phyloP scores from a whole-genome alignment of 352 stramenopile genomes.

The Globisporangium mamillatum region DNA sequence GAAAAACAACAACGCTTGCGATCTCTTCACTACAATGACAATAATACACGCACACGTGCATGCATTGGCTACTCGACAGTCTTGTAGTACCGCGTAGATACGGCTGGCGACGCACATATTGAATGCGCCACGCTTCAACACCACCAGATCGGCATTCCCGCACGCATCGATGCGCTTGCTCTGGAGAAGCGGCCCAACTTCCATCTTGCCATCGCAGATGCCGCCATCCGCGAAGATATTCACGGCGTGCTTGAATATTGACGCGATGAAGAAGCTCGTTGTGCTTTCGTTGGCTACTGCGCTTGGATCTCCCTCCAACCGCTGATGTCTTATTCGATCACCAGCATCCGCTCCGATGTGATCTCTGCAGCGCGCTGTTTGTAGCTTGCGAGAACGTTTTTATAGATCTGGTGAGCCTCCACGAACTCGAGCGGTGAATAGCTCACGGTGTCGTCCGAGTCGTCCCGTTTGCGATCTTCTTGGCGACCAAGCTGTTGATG shows the following conservation, averaged over 20 bases:
- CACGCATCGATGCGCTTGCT: neutral
- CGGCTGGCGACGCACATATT: neutral
- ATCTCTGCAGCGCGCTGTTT: neutral
- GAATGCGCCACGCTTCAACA: neutral
- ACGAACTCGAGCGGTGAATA: neutral
- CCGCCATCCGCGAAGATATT: neutral
- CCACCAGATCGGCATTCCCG: neutral
- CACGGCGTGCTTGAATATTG: neutral
- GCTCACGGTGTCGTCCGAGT: neutral
- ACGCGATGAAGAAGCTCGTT: neutral
- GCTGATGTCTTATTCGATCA: neutral
- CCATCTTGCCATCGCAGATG: neutral
- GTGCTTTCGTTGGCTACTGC: neutral
- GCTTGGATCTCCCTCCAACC: neutral
- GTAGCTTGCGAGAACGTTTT: neutral
- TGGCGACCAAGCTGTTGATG: neutral
- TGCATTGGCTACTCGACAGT: neutral
- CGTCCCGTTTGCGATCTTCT: neutral
- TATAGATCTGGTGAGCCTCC: neutral
- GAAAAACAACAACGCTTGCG: conserved; percentile 5
- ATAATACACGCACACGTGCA: neutral
- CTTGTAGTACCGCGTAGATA: neutral
- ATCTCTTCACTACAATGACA: neutral
- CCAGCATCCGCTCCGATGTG: neutral
- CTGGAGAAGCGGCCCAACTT: neutral